These are phyloP conservation scores for Fomitopsis schrenkii DNA, from an alignment of 1,284 basidiomycete species.

Conservation along the genomic window DNA sequence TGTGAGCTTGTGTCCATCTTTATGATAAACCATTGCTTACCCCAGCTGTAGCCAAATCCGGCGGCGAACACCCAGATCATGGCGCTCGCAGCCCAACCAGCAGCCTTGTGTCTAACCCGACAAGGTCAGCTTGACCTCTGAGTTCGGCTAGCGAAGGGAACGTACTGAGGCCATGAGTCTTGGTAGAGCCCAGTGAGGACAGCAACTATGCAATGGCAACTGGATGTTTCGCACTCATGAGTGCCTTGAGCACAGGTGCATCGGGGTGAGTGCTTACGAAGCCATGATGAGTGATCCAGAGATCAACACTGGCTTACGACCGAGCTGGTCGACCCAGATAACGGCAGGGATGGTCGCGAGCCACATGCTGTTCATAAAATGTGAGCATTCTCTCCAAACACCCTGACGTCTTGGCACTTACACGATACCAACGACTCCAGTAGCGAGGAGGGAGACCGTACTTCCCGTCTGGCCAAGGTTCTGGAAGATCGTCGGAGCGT, in stretches of 20 bases:
- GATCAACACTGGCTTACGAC: slow-evolving; percentile 65
- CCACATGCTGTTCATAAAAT: slow-evolving; percentile 51
- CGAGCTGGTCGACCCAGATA: slow-evolving; percentile 68
- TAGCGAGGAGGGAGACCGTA: slow-evolving; percentile 65
- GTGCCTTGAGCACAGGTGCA: background rate
- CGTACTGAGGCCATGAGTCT: slow-evolving; percentile 37
- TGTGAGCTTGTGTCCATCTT: background rate
- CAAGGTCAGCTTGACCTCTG: background rate
- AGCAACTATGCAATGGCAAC: slow-evolving; percentile 66
- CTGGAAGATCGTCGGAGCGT: slow-evolving; percentile 63
- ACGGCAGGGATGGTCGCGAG: slow-evolving; percentile 72
- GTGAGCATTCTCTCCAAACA: background rate
- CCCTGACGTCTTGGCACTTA: slow-evolving; percentile 28
- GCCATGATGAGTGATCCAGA: slow-evolving; percentile 73
- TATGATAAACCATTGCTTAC: slow-evolving; percentile 19
- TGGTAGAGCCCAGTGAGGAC: slow-evolving; percentile 54
- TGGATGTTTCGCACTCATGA: slow-evolving; percentile 15
- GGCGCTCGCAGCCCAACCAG: slow-evolving; percentile 63
- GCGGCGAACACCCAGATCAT: slow-evolving; percentile 69
- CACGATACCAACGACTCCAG: slow-evolving; percentile 81
- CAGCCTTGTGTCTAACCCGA: slow-evolving; percentile 31
- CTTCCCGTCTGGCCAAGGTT: slow-evolving; percentile 54
- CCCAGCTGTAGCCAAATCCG: slow-evolving; percentile 69
- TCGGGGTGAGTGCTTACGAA: slow-evolving; percentile 28
- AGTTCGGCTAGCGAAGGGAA: background rate